Evolutionary conservation across 805 yeast species (phyloP).

Genomic region (Phaffomyces opuntiae): DNA sequence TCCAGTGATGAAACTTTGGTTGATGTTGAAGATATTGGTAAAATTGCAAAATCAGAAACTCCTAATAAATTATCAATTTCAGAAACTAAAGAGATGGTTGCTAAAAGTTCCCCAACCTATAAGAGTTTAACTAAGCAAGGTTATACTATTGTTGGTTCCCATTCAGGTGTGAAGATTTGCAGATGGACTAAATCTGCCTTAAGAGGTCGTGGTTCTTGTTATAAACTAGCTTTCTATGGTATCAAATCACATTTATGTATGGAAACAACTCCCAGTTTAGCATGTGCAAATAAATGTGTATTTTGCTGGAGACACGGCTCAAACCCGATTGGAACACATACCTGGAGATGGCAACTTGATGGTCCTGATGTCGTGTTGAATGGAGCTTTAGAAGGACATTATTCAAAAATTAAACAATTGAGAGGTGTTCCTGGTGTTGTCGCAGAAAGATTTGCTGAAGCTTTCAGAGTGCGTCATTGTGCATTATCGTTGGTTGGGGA

Average conservation of each 20-base stretch:
- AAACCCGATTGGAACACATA: too few relatives aligned
- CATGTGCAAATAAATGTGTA: slow-evolving; percentile 93
- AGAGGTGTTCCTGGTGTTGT: slow-evolving; percentile 93
- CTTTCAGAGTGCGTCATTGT: slow-evolving; percentile 83
- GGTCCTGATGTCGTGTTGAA: too few relatives aligned
- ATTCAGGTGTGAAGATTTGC: slow-evolving; percentile 91
- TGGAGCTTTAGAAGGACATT: slow-evolving; percentile 86
- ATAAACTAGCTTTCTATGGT: slow-evolving; percentile 88
- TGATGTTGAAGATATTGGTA: slow-evolving; percentile 89
- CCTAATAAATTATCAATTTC: slow-evolving; percentile 7
- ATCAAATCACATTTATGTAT: slow-evolving; percentile 86
- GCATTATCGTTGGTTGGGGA: slow-evolving; percentile 92
- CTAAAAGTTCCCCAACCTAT: slow-evolving; percentile 81
- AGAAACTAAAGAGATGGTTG: slow-evolving; percentile 73
- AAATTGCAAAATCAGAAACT: slow-evolving; percentile 17
- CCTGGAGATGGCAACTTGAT: too few relatives aligned
- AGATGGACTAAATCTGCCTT: slow-evolving; percentile 95
- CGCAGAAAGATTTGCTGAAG: slow-evolving; percentile 84
- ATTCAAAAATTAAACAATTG: slow-evolving; percentile 88
- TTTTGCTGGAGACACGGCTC: slow-evolving; percentile 83
- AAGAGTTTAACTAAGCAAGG: slow-evolving; percentile 90
- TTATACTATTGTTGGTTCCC: slow-evolving; percentile 86
- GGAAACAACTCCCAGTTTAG: slow-evolving; percentile 92
- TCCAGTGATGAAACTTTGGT: slow-evolving; percentile 41
- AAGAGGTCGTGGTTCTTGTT: slow-evolving; percentile 91